Base-by-base conservation (phyloP, 2,329 filamentous ascomycete species). In the Sporothrix brasiliensis region DNA sequence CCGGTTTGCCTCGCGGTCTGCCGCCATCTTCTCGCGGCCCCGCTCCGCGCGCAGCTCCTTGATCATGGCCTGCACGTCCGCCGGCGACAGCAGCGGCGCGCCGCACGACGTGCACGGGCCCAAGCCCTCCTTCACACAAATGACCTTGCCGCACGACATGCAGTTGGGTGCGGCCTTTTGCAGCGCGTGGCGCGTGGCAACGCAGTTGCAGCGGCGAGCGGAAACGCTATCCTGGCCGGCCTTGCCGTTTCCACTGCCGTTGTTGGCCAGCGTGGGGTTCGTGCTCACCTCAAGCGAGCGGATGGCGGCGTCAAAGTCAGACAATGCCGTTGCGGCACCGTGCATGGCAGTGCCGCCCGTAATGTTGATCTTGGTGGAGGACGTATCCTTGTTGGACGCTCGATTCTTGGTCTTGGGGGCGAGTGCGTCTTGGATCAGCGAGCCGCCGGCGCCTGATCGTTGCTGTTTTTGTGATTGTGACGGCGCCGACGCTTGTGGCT, bases 161-260 rank as follows among this genome's bases (percentile, higher is more conserved):
- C 95, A 99, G 78, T 98, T 99, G 0, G 95, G 95, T 0, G 94
- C 93, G 0, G 94, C 93, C n/a, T 88, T 88, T 58, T 97, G 90
- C 2, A 98, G 86, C 0, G 94, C 92, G 79, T 99, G 95, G 1
- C 92, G 88, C 0, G 91, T 89, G 0, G 92, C 95, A 76, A 96
- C 93, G 79, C 95, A 99, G 75, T 91, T 91, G 80, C 95, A 99
- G 70, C 88, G 89, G 7, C 91, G 87, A 67, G 88, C 84, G 11
- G 82, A 81, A 34, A 88, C 83, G 72, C 86, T 84, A 9, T 81
- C 82, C 52, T 84, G 80, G 1, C 68, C 61, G 44, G 41, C 54
- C 24, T 63, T 61, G 30, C 11, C 14, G 9, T 6, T 14, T 3
- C 56, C 56, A n/a, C 13, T 50, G 21, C 14, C 27, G 24, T 10